Conservation (phyloP, 345 rosid genomes). For the Hypericum perforatum region DNA sequence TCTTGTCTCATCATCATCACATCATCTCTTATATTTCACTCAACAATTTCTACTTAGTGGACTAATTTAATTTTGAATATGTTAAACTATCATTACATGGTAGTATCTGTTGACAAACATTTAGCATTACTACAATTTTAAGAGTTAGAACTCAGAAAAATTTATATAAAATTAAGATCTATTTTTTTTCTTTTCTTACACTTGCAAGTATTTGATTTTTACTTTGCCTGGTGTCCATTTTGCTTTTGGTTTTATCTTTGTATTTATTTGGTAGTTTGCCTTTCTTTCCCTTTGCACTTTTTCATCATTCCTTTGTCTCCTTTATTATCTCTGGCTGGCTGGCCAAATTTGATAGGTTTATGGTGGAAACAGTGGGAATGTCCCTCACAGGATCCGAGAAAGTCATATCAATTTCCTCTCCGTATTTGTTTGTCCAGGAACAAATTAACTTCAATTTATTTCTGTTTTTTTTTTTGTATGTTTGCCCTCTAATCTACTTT, state of each 20-base stretch:
- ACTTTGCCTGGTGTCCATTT: conserved; percentile 20
- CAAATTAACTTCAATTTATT: neutral
- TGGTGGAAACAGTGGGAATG: conserved; percentile 14
- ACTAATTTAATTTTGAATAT: no score
- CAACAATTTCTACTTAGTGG: no score
- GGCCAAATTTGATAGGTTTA: conserved; percentile 1
- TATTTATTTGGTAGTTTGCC: conserved; percentile 33
- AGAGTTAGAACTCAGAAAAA: no score
- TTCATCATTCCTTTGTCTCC: conserved; percentile 44
- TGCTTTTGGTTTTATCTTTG: conserved; percentile 18
- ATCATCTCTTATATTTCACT: no score
- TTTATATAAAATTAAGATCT: no score
- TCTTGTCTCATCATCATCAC: neutral
- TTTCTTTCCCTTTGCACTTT: conserved; percentile 26
- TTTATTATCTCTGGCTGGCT: conserved; percentile 27
- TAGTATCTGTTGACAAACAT: no score
- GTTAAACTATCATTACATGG: no score
- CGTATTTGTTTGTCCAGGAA: neutral
- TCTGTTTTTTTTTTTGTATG: neutral
- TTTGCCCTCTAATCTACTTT: no score
- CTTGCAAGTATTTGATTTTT: conserved; percentile 3
- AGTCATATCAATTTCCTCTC: conserved; percentile 13
- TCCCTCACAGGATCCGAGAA: conserved; percentile 70
- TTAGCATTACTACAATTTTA: no score
- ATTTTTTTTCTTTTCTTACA: neutral